Conservation (phyloP, 2,329 filamentous ascomycete species). For the Macrophomina tecta region DNA sequence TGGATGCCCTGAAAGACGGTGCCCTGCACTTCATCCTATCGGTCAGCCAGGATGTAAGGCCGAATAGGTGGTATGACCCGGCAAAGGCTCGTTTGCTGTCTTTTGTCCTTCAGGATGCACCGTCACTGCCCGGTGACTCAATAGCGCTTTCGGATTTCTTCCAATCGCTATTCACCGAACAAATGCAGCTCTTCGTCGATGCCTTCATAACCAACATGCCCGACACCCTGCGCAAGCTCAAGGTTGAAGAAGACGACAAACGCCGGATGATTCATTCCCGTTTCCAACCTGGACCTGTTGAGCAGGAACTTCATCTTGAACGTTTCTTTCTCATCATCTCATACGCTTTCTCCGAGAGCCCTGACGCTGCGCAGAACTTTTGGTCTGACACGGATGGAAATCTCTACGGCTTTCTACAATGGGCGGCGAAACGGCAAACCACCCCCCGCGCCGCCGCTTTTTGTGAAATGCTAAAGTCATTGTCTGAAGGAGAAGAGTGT, state of each 20-base stretch:
- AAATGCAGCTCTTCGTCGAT: constrained; percentile 86
- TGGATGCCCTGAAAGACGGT: constrained; percentile 81
- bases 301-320: constrained; percentile 69
- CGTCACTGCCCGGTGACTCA: constrained; percentile 70
- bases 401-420: constrained; percentile 91
- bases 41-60: constrained; percentile 79
- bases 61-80: constrained; percentile 85
- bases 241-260: constrained; percentile 89
- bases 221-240: constrained; percentile 83
- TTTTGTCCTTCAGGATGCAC: constrained; percentile 81
- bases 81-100: constrained; percentile 81
- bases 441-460: constrained; percentile 96
- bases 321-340: constrained; percentile 91
- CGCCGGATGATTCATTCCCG: constrained; percentile 57
- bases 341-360: constrained; percentile 84
- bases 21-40: constrained; percentile 91
- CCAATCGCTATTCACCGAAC: constrained; percentile 74
- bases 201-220: constrained; percentile 95
- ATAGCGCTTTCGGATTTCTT: constrained; percentile 75
- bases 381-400: constrained; percentile 95
- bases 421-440: constrained; percentile 93
- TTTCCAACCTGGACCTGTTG: constrained; percentile 58
- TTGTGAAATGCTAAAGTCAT: constrained; percentile 91
- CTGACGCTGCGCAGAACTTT: constrained; percentile 84
- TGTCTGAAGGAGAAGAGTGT: constrained; percentile 81